Conservation (phyloP, 768 basidiomycete species). For the Leccinum fibrillosum region DNA sequence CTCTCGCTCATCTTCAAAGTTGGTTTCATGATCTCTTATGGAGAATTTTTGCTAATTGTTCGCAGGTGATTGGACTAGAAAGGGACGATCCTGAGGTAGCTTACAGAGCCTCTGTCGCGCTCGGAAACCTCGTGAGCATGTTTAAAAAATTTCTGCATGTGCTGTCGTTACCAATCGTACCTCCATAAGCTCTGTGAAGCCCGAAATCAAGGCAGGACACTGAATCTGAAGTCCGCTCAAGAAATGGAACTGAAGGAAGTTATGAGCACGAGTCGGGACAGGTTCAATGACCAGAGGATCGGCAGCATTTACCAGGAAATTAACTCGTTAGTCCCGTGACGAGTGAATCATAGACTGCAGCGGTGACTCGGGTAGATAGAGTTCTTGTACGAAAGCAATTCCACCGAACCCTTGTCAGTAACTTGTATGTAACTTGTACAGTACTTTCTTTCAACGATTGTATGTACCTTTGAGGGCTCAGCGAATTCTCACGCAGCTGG, state of each 20-base stretch:
- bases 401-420: not conserved
- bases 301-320: slow-evolving; percentile 51
- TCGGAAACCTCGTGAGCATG: slow-evolving; percentile 65
- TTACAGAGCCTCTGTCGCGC: slow-evolving; percentile 67
- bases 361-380: not conserved
- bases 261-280: slow-evolving; percentile 38
- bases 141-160: not conserved
- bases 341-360: not conserved
- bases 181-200: slow-evolving; percentile 46
- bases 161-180: not conserved
- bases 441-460: not conserved
- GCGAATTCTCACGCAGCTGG: not conserved
- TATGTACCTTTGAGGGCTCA: not conserved
- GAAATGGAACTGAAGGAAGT: slow-evolving; percentile 38
- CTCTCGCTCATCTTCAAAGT: slow-evolving; percentile 48
- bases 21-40: not conserved
- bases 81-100: slow-evolving; percentile 62
- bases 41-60: slow-evolving; percentile 4
- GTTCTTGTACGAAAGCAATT: not conserved
- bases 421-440: not conserved
- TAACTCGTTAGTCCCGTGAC: slow-evolving; percentile 31
- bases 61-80: slow-evolving; percentile 36
- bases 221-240: slow-evolving; percentile 37
- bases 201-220: slow-evolving; percentile 34
- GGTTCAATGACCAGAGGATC: slow-evolving; percentile 61